Evolutionary conservation across 805 yeast genomes (phyloP).

Genomic region (Lachancea meyersii): DNA sequence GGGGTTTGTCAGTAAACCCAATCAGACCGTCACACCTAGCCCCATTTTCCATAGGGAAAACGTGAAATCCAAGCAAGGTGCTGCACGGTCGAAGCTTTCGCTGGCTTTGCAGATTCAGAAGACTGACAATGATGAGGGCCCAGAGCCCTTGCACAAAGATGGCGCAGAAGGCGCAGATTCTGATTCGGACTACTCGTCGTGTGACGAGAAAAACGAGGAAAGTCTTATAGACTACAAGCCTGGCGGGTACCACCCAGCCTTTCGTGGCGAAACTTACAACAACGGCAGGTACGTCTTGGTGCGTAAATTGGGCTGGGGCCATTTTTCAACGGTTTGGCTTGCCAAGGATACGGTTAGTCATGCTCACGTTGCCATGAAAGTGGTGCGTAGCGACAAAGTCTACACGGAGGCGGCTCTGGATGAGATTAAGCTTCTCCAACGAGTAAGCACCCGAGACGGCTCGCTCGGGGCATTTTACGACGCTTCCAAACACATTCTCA

Average conservation of each 20-base stretch:
- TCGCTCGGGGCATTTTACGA: conserved; percentile 44
- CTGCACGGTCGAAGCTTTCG: conserved; percentile 23
- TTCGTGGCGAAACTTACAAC: conserved; percentile 77
- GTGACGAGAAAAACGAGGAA: conserved; percentile 64
- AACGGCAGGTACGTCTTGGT: conserved; percentile 70
- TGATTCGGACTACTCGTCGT: conserved; percentile 35
- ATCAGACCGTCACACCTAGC: conserved; percentile 4
- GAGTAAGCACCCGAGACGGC: conserved; percentile 42
- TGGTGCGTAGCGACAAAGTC: conserved; percentile 84
- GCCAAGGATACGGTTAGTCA: conserved; percentile 53
- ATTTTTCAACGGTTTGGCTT: conserved; percentile 92
- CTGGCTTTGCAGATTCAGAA: conserved; percentile 20
- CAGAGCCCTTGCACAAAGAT: conserved; percentile 9
- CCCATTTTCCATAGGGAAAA: conserved; percentile 11
- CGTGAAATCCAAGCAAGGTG: conserved; percentile 5
- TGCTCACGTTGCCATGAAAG: conserved; percentile 86
- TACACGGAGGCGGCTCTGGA: conserved; percentile 93
- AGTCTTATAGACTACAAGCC: conserved; percentile 74
- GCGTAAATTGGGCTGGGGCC: conserved; percentile 98
- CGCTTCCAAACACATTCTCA: conserved; percentile 77
- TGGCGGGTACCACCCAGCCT: conserved; percentile 96
- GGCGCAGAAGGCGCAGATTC: conserved; percentile 20
- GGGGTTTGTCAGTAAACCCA: conserved; percentile 13
- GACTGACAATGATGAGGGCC: conserved; percentile 4
- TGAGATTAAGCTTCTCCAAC: conserved; percentile 75